phyloP scores from a whole-genome alignment of 495 filamentous ascomycete species.

The Trichoderma asperelloides region DNA sequence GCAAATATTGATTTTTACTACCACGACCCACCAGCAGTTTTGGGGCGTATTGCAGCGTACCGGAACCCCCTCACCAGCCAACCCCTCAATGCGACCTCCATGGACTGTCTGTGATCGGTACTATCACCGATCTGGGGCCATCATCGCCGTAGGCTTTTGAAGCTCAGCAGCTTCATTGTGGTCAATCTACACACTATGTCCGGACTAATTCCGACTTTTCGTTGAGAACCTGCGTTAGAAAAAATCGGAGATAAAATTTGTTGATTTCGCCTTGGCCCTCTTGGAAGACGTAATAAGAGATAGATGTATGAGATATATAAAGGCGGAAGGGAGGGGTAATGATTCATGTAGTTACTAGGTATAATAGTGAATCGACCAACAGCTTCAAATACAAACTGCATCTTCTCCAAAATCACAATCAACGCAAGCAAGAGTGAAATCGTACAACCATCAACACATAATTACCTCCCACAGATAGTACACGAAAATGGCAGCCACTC shows the following conservation, averaged over 20 bases:
- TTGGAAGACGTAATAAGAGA: neutral
- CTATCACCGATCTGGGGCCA: no score
- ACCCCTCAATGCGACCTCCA: no score
- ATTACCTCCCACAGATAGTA: neutral
- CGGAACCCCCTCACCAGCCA: no score
- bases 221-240: neutral
- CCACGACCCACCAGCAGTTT: no score
- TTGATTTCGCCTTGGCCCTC: neutral
- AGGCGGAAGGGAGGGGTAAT: neutral
- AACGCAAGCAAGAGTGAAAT: neutral
- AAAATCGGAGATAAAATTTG: neutral
- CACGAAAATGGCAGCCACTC: neutral
- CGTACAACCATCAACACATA: neutral
- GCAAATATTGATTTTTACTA: no score
- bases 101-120: no score
- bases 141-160: neutral
- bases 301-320: neutral
- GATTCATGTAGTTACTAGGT: neutral
- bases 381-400: neutral
- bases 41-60: no score
- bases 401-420: neutral
- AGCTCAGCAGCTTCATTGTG: neutral
- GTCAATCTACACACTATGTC: neutral
- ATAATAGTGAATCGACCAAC: neutral
- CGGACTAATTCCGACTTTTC: neutral